Conservation (phyloP, 176 grass and related monocot species). For the Zoysia pacifica region DNA sequence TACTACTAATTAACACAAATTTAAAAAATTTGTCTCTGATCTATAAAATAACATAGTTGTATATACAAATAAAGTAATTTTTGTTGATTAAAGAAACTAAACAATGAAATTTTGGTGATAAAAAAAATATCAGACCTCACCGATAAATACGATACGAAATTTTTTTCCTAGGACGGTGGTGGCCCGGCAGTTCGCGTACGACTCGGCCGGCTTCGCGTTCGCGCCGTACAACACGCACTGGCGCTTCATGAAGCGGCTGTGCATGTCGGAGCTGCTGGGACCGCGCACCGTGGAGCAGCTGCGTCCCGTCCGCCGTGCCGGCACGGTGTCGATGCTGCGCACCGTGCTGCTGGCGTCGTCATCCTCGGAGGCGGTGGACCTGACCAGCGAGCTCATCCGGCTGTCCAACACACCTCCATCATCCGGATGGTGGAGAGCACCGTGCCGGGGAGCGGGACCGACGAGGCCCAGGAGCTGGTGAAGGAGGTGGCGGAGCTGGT, state of each 20-base stretch:
- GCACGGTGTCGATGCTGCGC: conserved; percentile 27
- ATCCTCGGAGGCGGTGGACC: conserved; percentile 18
- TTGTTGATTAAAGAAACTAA: too few relatives aligned
- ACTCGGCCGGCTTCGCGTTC: conserved; percentile 57
- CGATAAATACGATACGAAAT: too few relatives aligned
- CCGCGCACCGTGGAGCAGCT: conserved; percentile 63
- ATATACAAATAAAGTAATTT: too few relatives aligned
- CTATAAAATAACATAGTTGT: too few relatives aligned
- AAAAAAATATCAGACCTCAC: too few relatives aligned
- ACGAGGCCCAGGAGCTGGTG: conserved; percentile 52
- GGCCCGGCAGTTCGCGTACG: conserved; percentile 56
- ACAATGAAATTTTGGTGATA: too few relatives aligned
- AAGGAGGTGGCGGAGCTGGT: conserved; percentile 63
- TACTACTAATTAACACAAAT: too few relatives aligned
- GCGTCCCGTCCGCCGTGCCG: conserved; percentile 53
- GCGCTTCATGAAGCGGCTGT: conserved; percentile 78
- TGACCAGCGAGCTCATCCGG: conserved; percentile 55
- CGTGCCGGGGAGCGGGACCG: conserved; percentile 34
- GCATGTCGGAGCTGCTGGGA: conserved; percentile 73
- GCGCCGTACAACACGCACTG: conserved; percentile 70
- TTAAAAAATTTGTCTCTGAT: too few relatives aligned
- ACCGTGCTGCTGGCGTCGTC: neutral
- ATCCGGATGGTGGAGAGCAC: conserved; percentile 57
- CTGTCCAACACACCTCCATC: conserved; percentile 56
- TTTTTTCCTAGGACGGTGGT: too few relatives aligned